These are phyloP conservation scores for Fomes fomentarius DNA, from an alignment of 1,284 basidiomycete genomes.

Conservation along the genomic window DNA sequence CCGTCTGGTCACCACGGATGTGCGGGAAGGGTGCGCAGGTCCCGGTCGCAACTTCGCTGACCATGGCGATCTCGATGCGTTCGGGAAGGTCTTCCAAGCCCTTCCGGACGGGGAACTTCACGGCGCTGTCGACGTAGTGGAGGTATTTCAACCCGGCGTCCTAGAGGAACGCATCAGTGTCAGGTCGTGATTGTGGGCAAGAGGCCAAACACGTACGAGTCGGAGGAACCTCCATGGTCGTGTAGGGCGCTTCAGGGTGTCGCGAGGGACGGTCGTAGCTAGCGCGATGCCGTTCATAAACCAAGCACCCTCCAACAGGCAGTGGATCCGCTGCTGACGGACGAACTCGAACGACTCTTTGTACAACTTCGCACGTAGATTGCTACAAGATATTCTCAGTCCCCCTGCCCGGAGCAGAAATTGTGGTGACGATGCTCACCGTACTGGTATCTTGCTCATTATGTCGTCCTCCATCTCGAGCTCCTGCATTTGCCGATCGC, in stretches of 20 bases:
- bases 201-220: slow-evolving; percentile 59
- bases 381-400: slow-evolving; percentile 46
- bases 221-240: slow-evolving; percentile 81
- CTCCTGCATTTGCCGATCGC: slow-evolving; percentile 94
- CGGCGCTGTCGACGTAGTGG: slow-evolving; percentile 80
- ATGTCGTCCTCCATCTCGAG: slow-evolving; percentile 92
- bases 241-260: slow-evolving; percentile 55
- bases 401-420: not conserved
- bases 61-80: slow-evolving; percentile 77
- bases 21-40: slow-evolving; percentile 75
- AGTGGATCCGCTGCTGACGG: slow-evolving; percentile 87
- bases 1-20: slow-evolving; percentile 58
- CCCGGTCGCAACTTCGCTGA: slow-evolving; percentile 79
- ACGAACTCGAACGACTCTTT: slow-evolving; percentile 95
- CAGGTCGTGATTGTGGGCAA: not conserved
- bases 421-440: slow-evolving; percentile 49
- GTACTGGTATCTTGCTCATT: slow-evolving; percentile 81
- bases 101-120: slow-evolving; percentile 76
- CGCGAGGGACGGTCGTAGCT: slow-evolving; percentile 48
- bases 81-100: slow-evolving; percentile 89
- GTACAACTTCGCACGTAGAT: slow-evolving; percentile 85
- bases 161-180: slow-evolving; percentile 39
- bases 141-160: slow-evolving; percentile 79
- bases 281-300: slow-evolving; percentile 76
- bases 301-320: slow-evolving; percentile 89